Base-by-base conservation (phyloP, 805 yeast genomes). In the Kuraishia hungarica region DNA sequence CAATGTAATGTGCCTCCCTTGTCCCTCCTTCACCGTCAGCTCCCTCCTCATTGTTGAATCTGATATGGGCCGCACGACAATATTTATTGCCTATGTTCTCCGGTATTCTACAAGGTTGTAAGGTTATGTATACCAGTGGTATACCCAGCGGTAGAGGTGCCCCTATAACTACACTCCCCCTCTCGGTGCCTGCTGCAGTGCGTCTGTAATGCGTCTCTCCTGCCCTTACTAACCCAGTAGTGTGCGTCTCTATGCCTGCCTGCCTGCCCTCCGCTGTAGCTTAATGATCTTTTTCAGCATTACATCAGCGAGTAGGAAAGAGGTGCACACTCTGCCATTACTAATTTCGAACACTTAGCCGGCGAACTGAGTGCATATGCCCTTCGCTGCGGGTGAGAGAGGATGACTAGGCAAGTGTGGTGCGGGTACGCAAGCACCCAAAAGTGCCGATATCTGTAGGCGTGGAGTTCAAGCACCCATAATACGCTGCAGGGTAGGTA, bases 121-220 rank as follows among this genome's bases (percentile, higher is more conserved):
- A 48, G 22, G 39, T n/a, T n/a, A n/a, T n/a, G n/a, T n/a, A n/a
- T n/a, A n/a, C n/a, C n/a, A n/a, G n/a, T n/a, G n/a, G n/a, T n/a
- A n/a, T n/a, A n/a, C n/a, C n/a, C n/a, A n/a, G n/a, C n/a, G n/a
- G n/a, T n/a, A n/a, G n/a, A n/a, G n/a, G n/a, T n/a, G n/a, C n/a
- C n/a, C n/a, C n/a, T n/a, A n/a, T n/a, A 52, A 23, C 54, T 35
- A 23, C 11, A 29, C 8, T 24, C 26, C 15, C 2, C n/a, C 17
- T 47, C 22, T 50, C 53, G 23, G 26, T 23, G 20, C 23, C 54
- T 19, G 53, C 54, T 19, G 53, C 26, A 46, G n/a, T 47, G 20
- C 17, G 22, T 48, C 29, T 49, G 39, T 49, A 23, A 26, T 20
- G 39, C 46, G n/a, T 35, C 43, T 15, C 43, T 13, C 43, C 43